Evolutionary conservation across 1,284 basidiomycete species (phyloP).

Genomic region (Tylopilus sp.): DNA sequence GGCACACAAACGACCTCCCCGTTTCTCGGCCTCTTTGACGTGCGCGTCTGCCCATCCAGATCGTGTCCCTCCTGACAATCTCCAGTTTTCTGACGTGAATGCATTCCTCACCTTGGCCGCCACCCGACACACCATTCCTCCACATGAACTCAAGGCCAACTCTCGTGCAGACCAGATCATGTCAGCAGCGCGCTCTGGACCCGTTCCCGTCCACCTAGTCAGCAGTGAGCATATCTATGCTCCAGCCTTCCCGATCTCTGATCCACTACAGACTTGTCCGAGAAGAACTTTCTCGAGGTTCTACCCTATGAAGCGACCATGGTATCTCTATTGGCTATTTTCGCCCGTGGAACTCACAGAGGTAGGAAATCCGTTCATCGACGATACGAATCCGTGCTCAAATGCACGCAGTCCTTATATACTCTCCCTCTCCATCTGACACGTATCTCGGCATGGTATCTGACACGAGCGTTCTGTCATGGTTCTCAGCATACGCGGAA

Average conservation of each 20-base stretch:
- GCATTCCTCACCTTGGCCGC: conserved; percentile 78
- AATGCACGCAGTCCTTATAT: conserved; percentile 48
- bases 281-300: conserved; percentile 72
- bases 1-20: conserved; percentile 31
- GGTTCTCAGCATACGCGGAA: conserved; percentile 58
- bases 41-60: conserved; percentile 36
- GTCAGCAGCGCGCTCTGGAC: conserved; percentile 66
- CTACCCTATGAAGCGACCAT: conserved; percentile 62
- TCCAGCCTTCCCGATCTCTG: neutral
- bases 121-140: conserved; percentile 62
- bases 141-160: conserved; percentile 58
- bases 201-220: conserved; percentile 68
- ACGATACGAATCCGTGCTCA: conserved; percentile 5
- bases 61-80: conserved; percentile 9
- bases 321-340: conserved; percentile 60
- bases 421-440: conserved; percentile 39
- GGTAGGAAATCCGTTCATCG: conserved; percentile 40
- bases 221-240: conserved; percentile 58
- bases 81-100: conserved; percentile 76
- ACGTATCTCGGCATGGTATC: conserved; percentile 59
- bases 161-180: conserved; percentile 64
- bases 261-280: conserved; percentile 60
- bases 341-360: conserved; percentile 68
- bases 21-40: conserved; percentile 72
- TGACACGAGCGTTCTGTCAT: conserved; percentile 59